phyloP scores from a whole-genome alignment of 768 basidiomycete species.

The Serendipita sp. region DNA sequence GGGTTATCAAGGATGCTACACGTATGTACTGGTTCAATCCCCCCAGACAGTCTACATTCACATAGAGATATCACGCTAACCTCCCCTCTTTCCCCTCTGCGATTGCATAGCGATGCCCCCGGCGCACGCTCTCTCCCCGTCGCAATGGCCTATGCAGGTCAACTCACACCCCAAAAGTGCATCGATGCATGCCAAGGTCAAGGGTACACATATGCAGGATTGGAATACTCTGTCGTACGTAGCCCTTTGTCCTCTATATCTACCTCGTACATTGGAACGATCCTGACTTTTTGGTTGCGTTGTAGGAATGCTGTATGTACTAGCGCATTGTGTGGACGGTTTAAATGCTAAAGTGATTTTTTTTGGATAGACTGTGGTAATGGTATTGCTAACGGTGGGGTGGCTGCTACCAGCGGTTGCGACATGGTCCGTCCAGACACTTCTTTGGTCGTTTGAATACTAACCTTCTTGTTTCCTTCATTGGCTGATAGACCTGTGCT shows the following conservation, averaged over 20 bases:
- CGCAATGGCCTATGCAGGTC: constrained; percentile 29
- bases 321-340: background rate
- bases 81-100: background rate
- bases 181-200: constrained; percentile 29
- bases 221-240: constrained; percentile 49
- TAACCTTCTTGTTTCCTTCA: background rate
- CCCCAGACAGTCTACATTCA: too few relatives aligned
- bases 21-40: constrained; percentile 2
- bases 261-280: background rate
- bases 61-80: background rate
- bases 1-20: constrained; percentile 15
- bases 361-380: constrained; percentile 45
- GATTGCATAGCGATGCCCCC: constrained; percentile 31
- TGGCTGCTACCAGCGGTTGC: constrained; percentile 29
- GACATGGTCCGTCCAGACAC: constrained; percentile 34
- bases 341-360: background rate
- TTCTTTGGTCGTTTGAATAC: background rate
- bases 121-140: constrained; percentile 43
- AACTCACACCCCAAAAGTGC: constrained; percentile 48
- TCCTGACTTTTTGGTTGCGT: background rate
- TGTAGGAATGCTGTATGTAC: constrained; percentile 36
- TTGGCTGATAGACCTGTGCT: background rate
- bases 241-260: background rate
- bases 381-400: constrained; percentile 29
- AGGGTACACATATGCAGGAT: constrained; percentile 47